Percentiles rank a stretch among this genome's conserved stretches.
Conservation (phyloP, 2,329 filamentous ascomycete species). For the Verticillium alfalfae region DNA sequence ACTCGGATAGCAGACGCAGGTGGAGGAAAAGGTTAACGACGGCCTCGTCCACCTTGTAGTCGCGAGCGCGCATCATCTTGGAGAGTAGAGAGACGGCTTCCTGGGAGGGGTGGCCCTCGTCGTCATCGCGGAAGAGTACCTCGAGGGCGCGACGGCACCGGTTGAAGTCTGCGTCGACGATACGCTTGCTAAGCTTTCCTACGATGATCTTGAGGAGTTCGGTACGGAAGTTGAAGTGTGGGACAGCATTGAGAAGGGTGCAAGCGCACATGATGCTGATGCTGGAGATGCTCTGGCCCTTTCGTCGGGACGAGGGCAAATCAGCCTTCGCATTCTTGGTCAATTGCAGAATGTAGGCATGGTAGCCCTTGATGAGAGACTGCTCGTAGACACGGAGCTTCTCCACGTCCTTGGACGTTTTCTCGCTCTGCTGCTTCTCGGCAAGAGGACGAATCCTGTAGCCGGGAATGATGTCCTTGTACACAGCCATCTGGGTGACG, state of each 20-base stretch:
- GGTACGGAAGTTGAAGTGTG: conserved; percentile 94
- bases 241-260: conserved; percentile 71
- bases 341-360: conserved; percentile 74
- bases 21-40: conserved; percentile 89
- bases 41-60: conserved; percentile 77
- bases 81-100: conserved; percentile 80
- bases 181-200: conserved; percentile 70
- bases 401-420: conserved; percentile 87
- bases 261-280: conserved; percentile 85
- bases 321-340: conserved; percentile 59
- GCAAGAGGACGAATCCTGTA: conserved; percentile 83
- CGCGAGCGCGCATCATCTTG: conserved; percentile 90
- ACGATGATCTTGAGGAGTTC: conserved; percentile 86
- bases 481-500: conserved; percentile 81
- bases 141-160: conserved; percentile 77
- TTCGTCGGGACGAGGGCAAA: conserved; percentile 26
- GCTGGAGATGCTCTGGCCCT: conserved; percentile 51
- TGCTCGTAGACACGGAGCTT: conserved; percentile 82
- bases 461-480: conserved; percentile 93
- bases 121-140: conserved; percentile 77
- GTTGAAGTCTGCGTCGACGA: conserved; percentile 66
- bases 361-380: conserved; percentile 77
- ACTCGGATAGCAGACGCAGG: conserved; percentile 81
- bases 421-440: conserved; percentile 69
- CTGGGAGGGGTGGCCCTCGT: conserved; percentile 82